Evolutionary conservation across 352 stramenopile species (phyloP).

Genomic region (Aphanomyces astaci): DNA sequence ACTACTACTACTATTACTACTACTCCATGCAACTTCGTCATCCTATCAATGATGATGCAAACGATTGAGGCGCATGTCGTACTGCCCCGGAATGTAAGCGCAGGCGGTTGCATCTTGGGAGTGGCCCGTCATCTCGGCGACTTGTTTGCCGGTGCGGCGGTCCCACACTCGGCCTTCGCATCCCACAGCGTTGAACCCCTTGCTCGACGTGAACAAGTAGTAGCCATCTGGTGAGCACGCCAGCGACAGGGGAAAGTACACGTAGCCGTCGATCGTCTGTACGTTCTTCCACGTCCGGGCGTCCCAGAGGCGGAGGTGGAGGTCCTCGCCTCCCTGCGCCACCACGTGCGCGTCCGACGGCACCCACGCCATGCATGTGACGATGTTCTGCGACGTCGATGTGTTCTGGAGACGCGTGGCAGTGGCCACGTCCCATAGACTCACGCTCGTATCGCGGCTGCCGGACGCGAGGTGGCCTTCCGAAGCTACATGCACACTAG

Average conservation of each 20-base stretch:
- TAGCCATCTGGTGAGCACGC: constrained; percentile 40
- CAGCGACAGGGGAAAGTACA: constrained; percentile 75
- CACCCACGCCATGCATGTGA: constrained; percentile 81
- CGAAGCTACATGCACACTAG: no score
- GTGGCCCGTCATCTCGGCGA: constrained; percentile 51
- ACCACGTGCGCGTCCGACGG: constrained; percentile 42
- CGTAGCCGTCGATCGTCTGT: constrained; percentile 55
- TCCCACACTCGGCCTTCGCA: constrained; percentile 76
- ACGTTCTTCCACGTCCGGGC: constrained; percentile 38
- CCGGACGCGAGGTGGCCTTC: constrained; percentile 66
- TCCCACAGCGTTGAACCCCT: constrained; percentile 77
- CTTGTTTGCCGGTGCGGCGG: constrained; percentile 48
- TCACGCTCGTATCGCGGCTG: constrained; percentile 70
- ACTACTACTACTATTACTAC: no score
- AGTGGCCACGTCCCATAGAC: constrained; percentile 67
- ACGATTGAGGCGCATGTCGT: no score
- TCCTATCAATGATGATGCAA: no score
- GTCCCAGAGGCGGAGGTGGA: constrained; percentile 78
- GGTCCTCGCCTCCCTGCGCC: constrained; percentile 70
- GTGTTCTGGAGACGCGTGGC: constrained; percentile 39
- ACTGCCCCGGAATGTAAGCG: constrained; percentile 40
- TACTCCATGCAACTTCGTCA: no score
- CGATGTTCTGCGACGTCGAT: constrained; percentile 70
- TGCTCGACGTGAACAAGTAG: constrained; percentile 76
- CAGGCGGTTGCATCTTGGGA: constrained; percentile 70